Evolutionary conservation across 2,329 filamentous ascomycete genomes (phyloP).

Genomic region (Pseudogymnoascus sp.): DNA sequence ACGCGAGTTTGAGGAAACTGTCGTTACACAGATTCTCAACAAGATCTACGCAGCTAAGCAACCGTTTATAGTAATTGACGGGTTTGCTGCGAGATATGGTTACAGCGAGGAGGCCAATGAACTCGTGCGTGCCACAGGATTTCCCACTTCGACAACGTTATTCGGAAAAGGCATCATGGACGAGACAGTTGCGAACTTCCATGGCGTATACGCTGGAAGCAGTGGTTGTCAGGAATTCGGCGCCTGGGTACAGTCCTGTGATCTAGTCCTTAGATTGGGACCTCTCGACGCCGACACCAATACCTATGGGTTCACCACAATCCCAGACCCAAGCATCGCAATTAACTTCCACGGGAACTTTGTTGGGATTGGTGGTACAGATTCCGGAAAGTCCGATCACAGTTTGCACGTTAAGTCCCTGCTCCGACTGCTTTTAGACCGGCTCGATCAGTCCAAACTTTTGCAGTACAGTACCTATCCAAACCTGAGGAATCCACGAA

Average conservation of each 20-base stretch:
- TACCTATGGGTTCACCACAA: constrained; percentile 31
- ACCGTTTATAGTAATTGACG: constrained; percentile 45
- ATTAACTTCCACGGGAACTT: neutral
- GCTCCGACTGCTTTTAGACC: neutral
- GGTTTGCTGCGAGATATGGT: constrained; percentile 31
- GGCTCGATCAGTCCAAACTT: neutral
- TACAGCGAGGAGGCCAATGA: constrained; percentile 24
- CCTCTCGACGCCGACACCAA: constrained; percentile 41
- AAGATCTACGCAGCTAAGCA: constrained; percentile 38
- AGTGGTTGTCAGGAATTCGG: constrained; percentile 18
- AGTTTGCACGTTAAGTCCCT: neutral
- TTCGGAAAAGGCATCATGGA: constrained; percentile 44
- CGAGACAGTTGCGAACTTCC: constrained; percentile 38
- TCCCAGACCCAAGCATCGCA: neutral
- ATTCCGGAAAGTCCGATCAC: neutral
- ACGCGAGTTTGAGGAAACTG: constrained; percentile 21
- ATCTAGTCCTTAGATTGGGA: constrained; percentile 39
- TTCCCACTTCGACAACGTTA: constrained; percentile 39
- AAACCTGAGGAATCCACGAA: neutral
- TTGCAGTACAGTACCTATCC: neutral
- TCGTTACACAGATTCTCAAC: constrained; percentile 31
- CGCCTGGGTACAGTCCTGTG: constrained; percentile 29
- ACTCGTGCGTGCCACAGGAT: constrained; percentile 35
- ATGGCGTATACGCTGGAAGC: constrained; percentile 40
- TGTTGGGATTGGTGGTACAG: neutral